phyloP scores from a whole-genome alignment of 2,329 filamentous ascomycete species.

The Xylaria sp. region DNA sequence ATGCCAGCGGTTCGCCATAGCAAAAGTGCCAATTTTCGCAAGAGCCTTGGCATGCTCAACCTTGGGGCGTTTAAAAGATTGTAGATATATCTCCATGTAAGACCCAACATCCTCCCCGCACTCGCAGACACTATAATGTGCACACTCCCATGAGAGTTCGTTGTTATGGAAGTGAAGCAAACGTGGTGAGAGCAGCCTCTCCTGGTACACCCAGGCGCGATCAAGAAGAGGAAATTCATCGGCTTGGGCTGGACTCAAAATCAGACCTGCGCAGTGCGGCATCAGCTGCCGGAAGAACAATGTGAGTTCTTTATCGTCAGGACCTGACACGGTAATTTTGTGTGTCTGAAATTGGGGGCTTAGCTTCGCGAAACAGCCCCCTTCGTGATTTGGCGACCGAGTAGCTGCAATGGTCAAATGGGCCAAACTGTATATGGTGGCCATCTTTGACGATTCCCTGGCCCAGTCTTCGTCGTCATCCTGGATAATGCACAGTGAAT shows the following conservation, averaged over 20 bases:
- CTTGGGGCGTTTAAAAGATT: background rate
- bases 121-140: background rate
- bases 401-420: conserved; percentile 32
- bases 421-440: conserved; percentile 34
- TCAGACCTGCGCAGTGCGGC: background rate
- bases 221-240: background rate
- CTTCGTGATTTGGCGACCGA: background rate
- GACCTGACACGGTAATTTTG: background rate
- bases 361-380: background rate
- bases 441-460: conserved; percentile 35
- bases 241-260: background rate
- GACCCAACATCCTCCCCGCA: background rate
- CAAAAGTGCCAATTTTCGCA: background rate
- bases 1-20: background rate
- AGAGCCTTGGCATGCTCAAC: background rate
- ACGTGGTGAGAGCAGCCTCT: background rate
- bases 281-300: background rate
- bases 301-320: background rate
- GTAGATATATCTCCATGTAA: background rate
- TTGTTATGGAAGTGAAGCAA: background rate
- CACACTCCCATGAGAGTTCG: background rate
- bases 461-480: conserved; percentile 29
- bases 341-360: background rate
- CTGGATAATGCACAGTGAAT: conserved; percentile 17
- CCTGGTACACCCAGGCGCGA: conserved; percentile 9